Evolutionary conservation across 1,284 basidiomycete species (phyloP), one percentile per base, ranked within the genome.

Genomic region (Pyrrhoderma lamaoense): DNA sequence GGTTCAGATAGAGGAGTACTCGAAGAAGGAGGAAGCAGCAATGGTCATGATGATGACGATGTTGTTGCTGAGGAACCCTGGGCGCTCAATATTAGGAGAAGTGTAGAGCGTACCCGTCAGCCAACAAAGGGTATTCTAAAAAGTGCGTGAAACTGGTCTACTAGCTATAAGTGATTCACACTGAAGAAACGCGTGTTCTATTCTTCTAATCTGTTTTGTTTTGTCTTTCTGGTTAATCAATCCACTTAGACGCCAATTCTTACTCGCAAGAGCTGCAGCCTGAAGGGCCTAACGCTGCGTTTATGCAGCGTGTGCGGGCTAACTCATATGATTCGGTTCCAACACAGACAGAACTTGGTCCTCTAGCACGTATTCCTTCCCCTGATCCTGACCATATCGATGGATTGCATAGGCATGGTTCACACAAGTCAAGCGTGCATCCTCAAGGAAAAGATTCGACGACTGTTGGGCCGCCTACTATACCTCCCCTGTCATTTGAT

Each of bases 71-170:
- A 75, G 64, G 75, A 71, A 64, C 73, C 81, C 45, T 91, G 82
- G 86, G 85, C 78, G 49, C 75, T 75, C 57, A 82, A 86, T 62
- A 69, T 82, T 53, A 79, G 80, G 57, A 73, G 77, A 60, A 88
- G 76, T 66, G 68, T 77, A 47, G 90, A 85, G 70, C 72, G 70
- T 67, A 74, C 71, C 57, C 76, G 71, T 63, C 68, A 66, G 59
- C 92, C 94, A 5, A 72, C 81, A 42, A 89, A 80, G 67, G 88
- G 93, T 35, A 97, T 98, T 58, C 70, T 98, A 57, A 97, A 96
- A 76, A 72, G 93, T 93, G 62, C 62, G 85, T 77, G 3, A 51
- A 51, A 42, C 27, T 5, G 27, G 5, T 11, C 5, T 11, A 31
- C 11, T 5, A 31, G 7, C 5, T 31, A 31, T 31, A n/a, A n/a